Evolutionary conservation across 140 eudicot genomes (phyloP).

Genomic region (Cichorium intybus): DNA sequence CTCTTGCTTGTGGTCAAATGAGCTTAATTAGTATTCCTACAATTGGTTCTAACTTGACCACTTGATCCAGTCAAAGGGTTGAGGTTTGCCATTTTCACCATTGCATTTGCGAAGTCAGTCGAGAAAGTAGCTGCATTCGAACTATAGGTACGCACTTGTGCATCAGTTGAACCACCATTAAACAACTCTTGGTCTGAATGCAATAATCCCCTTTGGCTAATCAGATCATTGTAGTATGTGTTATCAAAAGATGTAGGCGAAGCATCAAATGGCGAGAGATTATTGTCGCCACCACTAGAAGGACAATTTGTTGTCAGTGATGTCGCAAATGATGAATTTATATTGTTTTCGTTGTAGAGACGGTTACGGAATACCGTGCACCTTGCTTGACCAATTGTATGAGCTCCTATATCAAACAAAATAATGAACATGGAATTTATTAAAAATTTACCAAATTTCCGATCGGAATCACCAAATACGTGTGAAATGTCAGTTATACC

Average conservation of each 20-base stretch:
- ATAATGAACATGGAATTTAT: neutral
- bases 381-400: slow-evolving; percentile 69
- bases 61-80: slow-evolving; percentile 64
- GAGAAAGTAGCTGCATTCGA: slow-evolving; percentile 45
- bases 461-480: too few relatives aligned
- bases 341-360: slow-evolving; percentile 56
- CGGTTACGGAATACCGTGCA: slow-evolving; percentile 51
- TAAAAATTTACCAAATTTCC: too few relatives aligned
- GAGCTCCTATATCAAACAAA: slow-evolving; percentile 27
- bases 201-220: slow-evolving; percentile 47
- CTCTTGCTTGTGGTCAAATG: neutral
- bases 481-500: too few relatives aligned
- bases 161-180: slow-evolving; percentile 65
- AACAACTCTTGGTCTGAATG: slow-evolving; percentile 76
- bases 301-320: slow-evolving; percentile 53
- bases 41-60: slow-evolving; percentile 67
- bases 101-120: slow-evolving; percentile 64
- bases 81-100: slow-evolving; percentile 74
- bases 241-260: slow-evolving; percentile 46
- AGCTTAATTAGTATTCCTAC: slow-evolving; percentile 36
- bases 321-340: slow-evolving; percentile 53
- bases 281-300: slow-evolving; percentile 58
- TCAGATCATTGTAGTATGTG: slow-evolving; percentile 40
- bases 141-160: slow-evolving; percentile 49
- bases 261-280: slow-evolving; percentile 51